Percentiles rank a stretch among this genome's conserved stretches.
Conservation (phyloP, 768 basidiomycete genomes). For the Podaxis sp. region DNA sequence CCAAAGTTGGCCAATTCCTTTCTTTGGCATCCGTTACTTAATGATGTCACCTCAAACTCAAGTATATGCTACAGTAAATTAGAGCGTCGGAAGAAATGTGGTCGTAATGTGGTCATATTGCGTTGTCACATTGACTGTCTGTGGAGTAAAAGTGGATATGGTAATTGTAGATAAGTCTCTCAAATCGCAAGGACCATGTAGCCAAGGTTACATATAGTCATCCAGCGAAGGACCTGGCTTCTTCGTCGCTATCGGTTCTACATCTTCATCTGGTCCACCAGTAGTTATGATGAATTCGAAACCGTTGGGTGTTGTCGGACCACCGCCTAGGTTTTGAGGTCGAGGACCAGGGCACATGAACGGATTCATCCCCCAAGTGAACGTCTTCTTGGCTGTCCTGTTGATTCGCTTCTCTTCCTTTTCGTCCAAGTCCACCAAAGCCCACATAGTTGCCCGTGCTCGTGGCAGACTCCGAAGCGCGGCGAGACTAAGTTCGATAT, state of each 20-base stretch:
- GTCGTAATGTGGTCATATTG: not conserved
- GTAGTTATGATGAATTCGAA: conserved; percentile 13
- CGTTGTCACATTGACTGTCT: not conserved
- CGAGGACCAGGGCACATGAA: conserved; percentile 16
- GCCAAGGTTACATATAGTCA: conserved; percentile 7
- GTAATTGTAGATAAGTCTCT: not conserved
- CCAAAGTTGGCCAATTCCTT: not conserved
- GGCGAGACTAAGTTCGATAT: conserved; percentile 10
- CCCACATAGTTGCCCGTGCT: conserved; percentile 5
- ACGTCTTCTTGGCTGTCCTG: conserved; percentile 10
- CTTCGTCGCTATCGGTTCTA: not conserved
- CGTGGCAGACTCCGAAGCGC: conserved; percentile 2
- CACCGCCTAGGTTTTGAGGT: conserved; percentile 13
- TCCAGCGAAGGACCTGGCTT: conserved; percentile 9
- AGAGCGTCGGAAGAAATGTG: not conserved
- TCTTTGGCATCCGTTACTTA: not conserved
- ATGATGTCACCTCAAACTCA: not conserved
- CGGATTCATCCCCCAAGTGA: conserved; percentile 9
- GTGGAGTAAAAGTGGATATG: not conserved
- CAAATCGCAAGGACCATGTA: not conserved
- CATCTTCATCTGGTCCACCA: conserved; percentile 14
- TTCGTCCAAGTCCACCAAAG: not conserved
- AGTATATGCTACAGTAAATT: not conserved
- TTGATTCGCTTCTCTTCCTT: conserved; percentile 10
- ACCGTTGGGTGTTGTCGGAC: conserved; percentile 11